These are phyloP conservation scores for Stephania cephalantha DNA, from an alignment of 164 flowering plant species.

Conservation along the genomic window DNA sequence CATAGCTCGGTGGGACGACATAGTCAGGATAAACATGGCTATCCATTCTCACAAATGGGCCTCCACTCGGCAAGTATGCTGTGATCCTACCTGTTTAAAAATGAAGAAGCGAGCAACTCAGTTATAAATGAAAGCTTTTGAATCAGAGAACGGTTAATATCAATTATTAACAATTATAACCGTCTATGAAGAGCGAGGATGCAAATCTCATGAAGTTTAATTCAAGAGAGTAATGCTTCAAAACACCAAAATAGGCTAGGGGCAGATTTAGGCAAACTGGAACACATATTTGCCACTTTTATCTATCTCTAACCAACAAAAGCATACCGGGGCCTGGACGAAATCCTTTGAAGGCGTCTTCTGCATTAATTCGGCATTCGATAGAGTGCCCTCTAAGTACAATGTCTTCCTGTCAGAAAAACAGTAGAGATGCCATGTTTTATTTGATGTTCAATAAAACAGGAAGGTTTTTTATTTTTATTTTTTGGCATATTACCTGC, in stretches of 20 bases:
- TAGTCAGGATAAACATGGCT: slow-evolving; percentile 95
- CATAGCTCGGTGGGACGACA: slow-evolving; percentile 98
- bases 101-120: slow-evolving; percentile 2
- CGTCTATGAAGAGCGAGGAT: not conserved
- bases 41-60: slow-evolving; percentile 98
- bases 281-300: not conserved
- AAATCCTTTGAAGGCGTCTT: slow-evolving; percentile 93
- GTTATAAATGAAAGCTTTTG: not conserved
- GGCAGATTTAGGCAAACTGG: not conserved
- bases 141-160: not conserved
- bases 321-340: slow-evolving; percentile 93
- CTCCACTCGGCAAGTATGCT: slow-evolving; percentile 90
- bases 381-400: slow-evolving; percentile 96
- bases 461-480: not conserved
- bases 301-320: not conserved
- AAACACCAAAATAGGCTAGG: no score
- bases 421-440: slow-evolving; percentile 1
- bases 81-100: slow-evolving; percentile 73
- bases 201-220: not conserved
- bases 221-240: no score
- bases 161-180: not conserved
- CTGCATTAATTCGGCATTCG: slow-evolving; percentile 99
- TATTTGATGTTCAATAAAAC: not conserved
- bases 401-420: slow-evolving; percentile 75
- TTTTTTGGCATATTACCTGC: slow-evolving; percentile 47